These are phyloP conservation scores for Pestalotiopsis sp. DNA, from an alignment of 2,329 filamentous ascomycete genomes.

Conservation along the genomic window DNA sequence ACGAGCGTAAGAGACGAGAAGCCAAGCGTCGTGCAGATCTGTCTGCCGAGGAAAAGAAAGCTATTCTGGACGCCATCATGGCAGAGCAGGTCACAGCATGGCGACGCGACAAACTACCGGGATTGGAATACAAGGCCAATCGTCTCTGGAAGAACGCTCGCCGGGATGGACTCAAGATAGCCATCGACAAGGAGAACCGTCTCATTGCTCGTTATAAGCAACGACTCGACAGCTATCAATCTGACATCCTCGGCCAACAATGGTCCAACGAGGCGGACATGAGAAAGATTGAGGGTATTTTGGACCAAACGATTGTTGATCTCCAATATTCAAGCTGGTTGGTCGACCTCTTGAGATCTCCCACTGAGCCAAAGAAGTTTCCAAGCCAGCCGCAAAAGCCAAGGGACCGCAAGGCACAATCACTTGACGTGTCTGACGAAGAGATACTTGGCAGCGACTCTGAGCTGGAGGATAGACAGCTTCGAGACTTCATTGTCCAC, in stretches of 20 bases:
- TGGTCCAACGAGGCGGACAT: conserved; percentile 60
- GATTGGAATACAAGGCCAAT: conserved; percentile 58
- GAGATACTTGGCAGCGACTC: conserved; percentile 55
- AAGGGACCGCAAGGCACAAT: conserved; percentile 23
- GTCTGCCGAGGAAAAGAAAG: conserved; percentile 48
- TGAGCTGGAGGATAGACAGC: conserved; percentile 40
- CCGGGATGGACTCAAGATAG: conserved; percentile 38
- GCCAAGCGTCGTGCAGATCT: conserved; percentile 31
- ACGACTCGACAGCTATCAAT: conserved; percentile 59
- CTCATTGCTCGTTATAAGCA: conserved; percentile 45
- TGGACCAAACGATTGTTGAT: conserved; percentile 69
- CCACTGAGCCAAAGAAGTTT: conserved; percentile 41
- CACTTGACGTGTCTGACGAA: conserved; percentile 40
- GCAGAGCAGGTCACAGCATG: conserved; percentile 55
- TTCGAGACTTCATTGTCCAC: conserved; percentile 53
- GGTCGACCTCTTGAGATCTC: conserved; percentile 47
- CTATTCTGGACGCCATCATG: conserved; percentile 58
- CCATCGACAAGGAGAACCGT: conserved; percentile 47
- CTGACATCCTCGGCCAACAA: conserved; percentile 52
- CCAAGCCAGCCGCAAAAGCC: conserved; percentile 23
- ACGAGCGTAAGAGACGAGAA: conserved; percentile 33
- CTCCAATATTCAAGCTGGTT: conserved; percentile 57
- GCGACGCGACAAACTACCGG: conserved; percentile 60
- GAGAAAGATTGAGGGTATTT: conserved; percentile 53
- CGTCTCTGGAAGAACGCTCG: conserved; percentile 63